These are phyloP conservation scores for Diutina mesorugosa DNA, from an alignment of 1,139 yeast species.

Conservation along the genomic window DNA sequence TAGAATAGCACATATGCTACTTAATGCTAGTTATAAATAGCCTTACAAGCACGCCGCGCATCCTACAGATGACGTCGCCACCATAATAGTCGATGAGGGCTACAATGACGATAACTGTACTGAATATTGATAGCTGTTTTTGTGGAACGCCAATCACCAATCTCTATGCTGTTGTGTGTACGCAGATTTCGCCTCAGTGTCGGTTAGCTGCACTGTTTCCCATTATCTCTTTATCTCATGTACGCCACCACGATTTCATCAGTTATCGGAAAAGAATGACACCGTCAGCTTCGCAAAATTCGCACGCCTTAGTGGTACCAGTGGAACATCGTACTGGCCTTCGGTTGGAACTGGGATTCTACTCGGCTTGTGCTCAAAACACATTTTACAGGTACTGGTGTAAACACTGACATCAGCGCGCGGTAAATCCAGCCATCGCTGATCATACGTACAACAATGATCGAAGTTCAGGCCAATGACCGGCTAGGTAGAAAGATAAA, in stretches of 20 bases:
- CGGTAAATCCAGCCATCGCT: neutral
- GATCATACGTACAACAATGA: conserved; percentile 4
- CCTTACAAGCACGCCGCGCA: neutral
- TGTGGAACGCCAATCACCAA: neutral
- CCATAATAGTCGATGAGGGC: neutral
- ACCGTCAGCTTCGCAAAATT: neutral
- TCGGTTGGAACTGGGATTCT: too few relatives aligned
- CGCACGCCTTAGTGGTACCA: too few relatives aligned
- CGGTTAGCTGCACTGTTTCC: neutral
- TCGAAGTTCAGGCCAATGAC: conserved; percentile 10
- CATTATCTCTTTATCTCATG: neutral
- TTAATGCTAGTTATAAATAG: neutral
- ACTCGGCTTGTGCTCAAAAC: neutral
- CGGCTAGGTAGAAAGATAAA: conserved; percentile 77
- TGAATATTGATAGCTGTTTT: too few relatives aligned
- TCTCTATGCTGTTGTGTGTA: neutral
- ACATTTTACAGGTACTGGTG: neutral
- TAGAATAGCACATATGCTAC: too few relatives aligned
- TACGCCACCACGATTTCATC: neutral
- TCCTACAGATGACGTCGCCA: neutral
- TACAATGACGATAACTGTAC: too few relatives aligned
- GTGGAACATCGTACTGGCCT: neutral
- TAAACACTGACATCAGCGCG: neutral
- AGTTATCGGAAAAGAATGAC: neutral
- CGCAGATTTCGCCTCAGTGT: neutral